A percentile compares a stretch with the other conserved stretches of the same genome.
phyloP scores from a whole-genome alignment of 129 eudicot species.

The Sambucus nigra region DNA sequence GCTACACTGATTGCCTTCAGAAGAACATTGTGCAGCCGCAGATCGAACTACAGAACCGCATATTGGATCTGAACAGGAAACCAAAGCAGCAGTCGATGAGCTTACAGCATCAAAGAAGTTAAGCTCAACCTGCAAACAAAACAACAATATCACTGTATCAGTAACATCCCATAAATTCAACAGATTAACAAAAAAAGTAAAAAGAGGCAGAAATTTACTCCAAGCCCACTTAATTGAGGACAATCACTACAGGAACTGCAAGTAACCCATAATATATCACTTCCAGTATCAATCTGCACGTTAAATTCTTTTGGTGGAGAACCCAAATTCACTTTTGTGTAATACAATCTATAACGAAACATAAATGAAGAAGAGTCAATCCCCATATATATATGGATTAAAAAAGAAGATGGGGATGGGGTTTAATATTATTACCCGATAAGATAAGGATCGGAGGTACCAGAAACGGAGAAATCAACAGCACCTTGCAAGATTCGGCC shows the following conservation, averaged over 20 bases:
- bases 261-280: conserved; percentile 86
- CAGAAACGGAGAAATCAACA: conserved; percentile 69
- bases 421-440: conserved; percentile 51
- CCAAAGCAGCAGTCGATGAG: conserved; percentile 64
- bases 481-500: conserved; percentile 61
- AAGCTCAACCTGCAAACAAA: conserved; percentile 49
- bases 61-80: conserved; percentile 73
- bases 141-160: not conserved
- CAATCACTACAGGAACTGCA: conserved; percentile 74
- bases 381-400: not conserved
- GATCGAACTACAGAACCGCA: conserved; percentile 55
- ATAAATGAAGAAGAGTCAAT: not conserved
- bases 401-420: conserved; percentile 2
- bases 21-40: conserved; percentile 61
- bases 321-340: conserved; percentile 78
- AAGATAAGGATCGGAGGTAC: conserved; percentile 75
- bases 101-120: conserved; percentile 53
- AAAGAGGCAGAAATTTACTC: conserved; percentile 33
- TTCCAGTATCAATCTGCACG: conserved; percentile 96
- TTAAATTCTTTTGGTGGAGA: conserved; percentile 83
- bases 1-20: conserved; percentile 59
- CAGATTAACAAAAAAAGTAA: not conserved
- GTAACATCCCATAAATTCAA: not conserved
- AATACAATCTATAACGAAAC: conserved; percentile 53
- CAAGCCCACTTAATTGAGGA: conserved; percentile 85